phyloP scores from a whole-genome alignment of 2,329 filamentous ascomycete species.

The Aphanocladium album region DNA sequence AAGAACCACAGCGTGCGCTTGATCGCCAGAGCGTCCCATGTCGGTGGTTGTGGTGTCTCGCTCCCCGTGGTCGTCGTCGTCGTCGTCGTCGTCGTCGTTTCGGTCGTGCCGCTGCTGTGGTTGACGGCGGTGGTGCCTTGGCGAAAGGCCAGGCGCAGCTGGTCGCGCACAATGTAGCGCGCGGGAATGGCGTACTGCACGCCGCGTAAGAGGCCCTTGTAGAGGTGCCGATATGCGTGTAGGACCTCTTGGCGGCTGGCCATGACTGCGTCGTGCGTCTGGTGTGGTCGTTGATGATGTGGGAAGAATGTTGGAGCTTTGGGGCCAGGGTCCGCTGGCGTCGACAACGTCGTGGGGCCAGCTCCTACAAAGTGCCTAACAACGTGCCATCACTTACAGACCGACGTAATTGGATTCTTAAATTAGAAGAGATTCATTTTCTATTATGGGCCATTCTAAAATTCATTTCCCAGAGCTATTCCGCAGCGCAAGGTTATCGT shows the following conservation, averaged over 20 bases:
- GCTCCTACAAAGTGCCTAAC: no score
- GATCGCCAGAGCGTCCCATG: slow-evolving; percentile 43
- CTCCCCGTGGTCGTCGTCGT: slow-evolving; percentile 11
- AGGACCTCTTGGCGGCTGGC: slow-evolving; percentile 39
- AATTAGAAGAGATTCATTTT: neutral
- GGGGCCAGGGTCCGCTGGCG: neutral
- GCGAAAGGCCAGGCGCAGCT: slow-evolving; percentile 56
- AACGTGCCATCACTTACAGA: no score
- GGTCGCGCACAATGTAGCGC: slow-evolving; percentile 56
- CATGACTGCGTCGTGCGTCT: neutral
- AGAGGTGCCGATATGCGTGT: slow-evolving; percentile 65
- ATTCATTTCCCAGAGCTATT: neutral
- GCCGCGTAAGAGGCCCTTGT: slow-evolving; percentile 61
- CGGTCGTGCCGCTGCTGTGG: neutral
- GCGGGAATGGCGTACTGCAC: slow-evolving; percentile 67
- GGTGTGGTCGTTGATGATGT: neutral
- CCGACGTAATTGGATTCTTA: no score
- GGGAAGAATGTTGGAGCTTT: neutral
- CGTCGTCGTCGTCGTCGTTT: neutral
- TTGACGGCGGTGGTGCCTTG: slow-evolving; percentile 21
- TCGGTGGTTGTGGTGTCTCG: slow-evolving; percentile 3
- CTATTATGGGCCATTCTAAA: neutral
- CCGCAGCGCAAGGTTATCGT: neutral
- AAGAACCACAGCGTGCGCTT: slow-evolving; percentile 67
- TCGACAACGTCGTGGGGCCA: no score